These are phyloP conservation scores for Bullera alba DNA, from an alignment of 768 basidiomycete genomes.

Conservation along the genomic window DNA sequence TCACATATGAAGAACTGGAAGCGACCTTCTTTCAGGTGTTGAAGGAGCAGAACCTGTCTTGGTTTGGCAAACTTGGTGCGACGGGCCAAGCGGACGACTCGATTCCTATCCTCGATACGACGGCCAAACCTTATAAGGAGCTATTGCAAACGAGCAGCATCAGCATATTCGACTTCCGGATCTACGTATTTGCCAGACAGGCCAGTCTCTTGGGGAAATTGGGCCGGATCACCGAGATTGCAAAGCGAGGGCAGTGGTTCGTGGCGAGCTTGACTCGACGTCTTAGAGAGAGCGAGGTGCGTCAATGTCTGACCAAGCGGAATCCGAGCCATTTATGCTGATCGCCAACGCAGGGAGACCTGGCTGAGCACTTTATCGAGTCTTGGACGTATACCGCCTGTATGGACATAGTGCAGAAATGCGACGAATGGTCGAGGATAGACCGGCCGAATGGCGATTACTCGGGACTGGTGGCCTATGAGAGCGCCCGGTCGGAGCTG, in stretches of 20 bases:
- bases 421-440: slow-evolving; percentile 57
- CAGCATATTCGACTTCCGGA: slow-evolving; percentile 85
- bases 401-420: slow-evolving; percentile 71
- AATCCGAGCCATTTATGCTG: slow-evolving; percentile 46
- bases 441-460: slow-evolving; percentile 46
- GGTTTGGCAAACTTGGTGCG: slow-evolving; percentile 82
- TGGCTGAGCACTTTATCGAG: slow-evolving; percentile 65
- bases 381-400: slow-evolving; percentile 91
- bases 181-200: slow-evolving; percentile 82
- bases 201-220: slow-evolving; percentile 66
- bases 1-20: slow-evolving; percentile 88
- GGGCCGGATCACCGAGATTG: slow-evolving; percentile 63
- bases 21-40: slow-evolving; percentile 57
- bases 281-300: slow-evolving; percentile 68
- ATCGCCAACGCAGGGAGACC: slow-evolving; percentile 49
- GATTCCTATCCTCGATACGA: slow-evolving; percentile 65
- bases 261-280: slow-evolving; percentile 68
- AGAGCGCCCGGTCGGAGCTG: slow-evolving; percentile 79
- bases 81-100: slow-evolving; percentile 68
- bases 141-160: slow-evolving; percentile 84
- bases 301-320: slow-evolving; percentile 7
- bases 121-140: slow-evolving; percentile 79
- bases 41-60: slow-evolving; percentile 57
- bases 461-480: slow-evolving; percentile 53
- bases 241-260: slow-evolving; percentile 65